Evolutionary conservation across 2,329 filamentous ascomycete genomes (phyloP).

Genomic region (Scopulariopsis brevicaulis): DNA sequence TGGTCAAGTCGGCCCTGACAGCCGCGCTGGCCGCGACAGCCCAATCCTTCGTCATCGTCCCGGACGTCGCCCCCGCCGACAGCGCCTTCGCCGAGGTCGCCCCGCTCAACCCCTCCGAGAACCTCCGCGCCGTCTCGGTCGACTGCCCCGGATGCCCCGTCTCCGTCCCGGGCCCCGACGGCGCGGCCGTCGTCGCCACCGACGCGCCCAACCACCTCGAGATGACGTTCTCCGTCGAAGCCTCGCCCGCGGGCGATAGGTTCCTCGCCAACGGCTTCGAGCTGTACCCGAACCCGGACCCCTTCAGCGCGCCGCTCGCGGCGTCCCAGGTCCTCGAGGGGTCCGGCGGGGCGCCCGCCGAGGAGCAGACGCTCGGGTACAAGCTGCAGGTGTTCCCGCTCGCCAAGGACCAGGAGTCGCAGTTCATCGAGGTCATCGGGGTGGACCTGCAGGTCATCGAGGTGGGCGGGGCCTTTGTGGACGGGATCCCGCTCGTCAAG

Average conservation of each 20-base stretch:
- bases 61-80: slow-evolving; percentile 31
- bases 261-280: slow-evolving; percentile 49
- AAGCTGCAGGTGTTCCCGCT: slow-evolving; percentile 28
- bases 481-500: slow-evolving; percentile 41
- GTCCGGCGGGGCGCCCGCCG: slow-evolving; percentile 14
- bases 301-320: slow-evolving; percentile 28
- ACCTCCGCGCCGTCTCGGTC: slow-evolving; percentile 30
- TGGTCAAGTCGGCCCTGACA: slow-evolving; percentile 4
- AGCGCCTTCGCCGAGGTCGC: slow-evolving; percentile 28
- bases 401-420: slow-evolving; percentile 36
- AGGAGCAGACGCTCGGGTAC: slow-evolving; percentile 33
- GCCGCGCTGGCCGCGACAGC: slow-evolving; percentile 7
- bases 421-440: slow-evolving; percentile 37
- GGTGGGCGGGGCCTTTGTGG: slow-evolving; percentile 43
- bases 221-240: slow-evolving; percentile 42
- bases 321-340: slow-evolving; percentile 31
- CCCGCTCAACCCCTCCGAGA: slow-evolving; percentile 19
- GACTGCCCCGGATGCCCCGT: slow-evolving; percentile 44
- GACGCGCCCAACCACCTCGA: slow-evolving; percentile 27
- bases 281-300: slow-evolving; percentile 43
- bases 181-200: slow-evolving; percentile 10
- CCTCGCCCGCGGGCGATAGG: slow-evolving; percentile 26
- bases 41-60: slow-evolving; percentile 41
- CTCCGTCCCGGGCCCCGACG: slow-evolving; percentile 10
- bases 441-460: slow-evolving; percentile 49